Conservation (phyloP, 2,329 filamentous ascomycete genomes). For the Cytospora schulzeri region DNA sequence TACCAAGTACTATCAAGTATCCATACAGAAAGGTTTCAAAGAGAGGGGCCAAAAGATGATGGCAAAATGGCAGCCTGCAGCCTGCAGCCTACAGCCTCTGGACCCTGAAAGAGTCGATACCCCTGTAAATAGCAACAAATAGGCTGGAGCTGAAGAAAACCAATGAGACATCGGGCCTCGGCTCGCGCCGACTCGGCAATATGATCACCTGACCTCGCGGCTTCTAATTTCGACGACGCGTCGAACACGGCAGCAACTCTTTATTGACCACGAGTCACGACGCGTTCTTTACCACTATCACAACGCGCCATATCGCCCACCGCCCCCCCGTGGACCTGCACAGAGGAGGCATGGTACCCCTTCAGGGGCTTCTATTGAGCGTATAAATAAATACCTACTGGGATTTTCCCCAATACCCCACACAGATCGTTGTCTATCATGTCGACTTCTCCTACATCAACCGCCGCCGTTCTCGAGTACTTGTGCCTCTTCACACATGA, state of each 20-base stretch:
- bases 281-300: neutral
- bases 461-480: conserved; percentile 78
- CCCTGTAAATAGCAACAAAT: no score
- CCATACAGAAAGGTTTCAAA: neutral
- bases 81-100: neutral
- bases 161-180: neutral
- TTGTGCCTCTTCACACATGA: conserved; percentile 87
- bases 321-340: neutral
- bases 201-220: conserved; percentile 27
- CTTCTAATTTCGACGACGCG: conserved; percentile 9
- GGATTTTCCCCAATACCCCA: no score
- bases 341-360: neutral
- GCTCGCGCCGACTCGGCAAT: neutral
- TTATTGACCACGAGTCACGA: conserved; percentile 3
- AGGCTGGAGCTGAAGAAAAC: neutral
- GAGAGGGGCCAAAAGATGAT: neutral
- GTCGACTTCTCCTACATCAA: conserved; percentile 51
- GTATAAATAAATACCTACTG: no score
- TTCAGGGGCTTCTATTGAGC: neutral
- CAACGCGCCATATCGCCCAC: neutral
- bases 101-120: neutral
- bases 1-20: no score
- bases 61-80: neutral
- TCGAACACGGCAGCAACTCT: neutral
- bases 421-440: conserved; percentile 2